Base-by-base conservation (phyloP, 768 basidiomycete genomes). In the Mycena indigotica region DNA sequence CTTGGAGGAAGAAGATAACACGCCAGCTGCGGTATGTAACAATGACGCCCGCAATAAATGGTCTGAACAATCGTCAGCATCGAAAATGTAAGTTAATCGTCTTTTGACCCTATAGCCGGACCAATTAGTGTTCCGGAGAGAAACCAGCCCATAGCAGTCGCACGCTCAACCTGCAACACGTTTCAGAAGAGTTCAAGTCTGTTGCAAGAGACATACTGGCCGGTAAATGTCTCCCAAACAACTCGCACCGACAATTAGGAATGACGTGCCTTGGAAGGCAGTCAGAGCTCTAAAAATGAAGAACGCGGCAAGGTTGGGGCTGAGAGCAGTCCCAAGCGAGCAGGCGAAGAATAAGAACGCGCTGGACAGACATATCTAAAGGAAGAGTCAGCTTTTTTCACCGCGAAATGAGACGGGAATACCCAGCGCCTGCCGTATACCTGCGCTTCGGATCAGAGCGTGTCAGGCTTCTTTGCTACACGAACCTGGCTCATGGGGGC, bases 361-460 rank as follows among this genome's bases (percentile, higher is more conserved):
- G 19, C 52, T 50, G 38, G 55, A 52, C n/a, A 63, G 17, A 35
- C 55, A 63, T n/a, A 63, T 63, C 62, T 63, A 53, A 5, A 32
- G 28, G 15, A 15, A 21, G 23, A 19, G 26, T 35, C 10, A 17
- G 32, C 32, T 8, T 8, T 8, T 35, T 55, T 58, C 17, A 58
- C 45, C 19, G 29, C 35, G 35, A 40, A 28, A 25, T 46, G 21
- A 49, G 51, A 15, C 13, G 28, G 50, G 35, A 41, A 28, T 63
- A 63, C 62, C 62, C 51, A 60, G 53, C 62, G 58, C 56, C 62
- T 63, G 23, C 62, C 62, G 38, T 63, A 63, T 25, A 63, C 62
- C 62, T 63, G 17, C 3, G 30, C 10, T 8, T 21, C 41, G 23
- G 3, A 25, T 12, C 15, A 35, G 8, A n/a, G 38, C 28, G n/a